A percentile compares a stretch with the other conserved stretches of the same genome.
phyloP scores from a whole-genome alignment of 768 basidiomycete species.

The Udeniomyces megalosporus region DNA sequence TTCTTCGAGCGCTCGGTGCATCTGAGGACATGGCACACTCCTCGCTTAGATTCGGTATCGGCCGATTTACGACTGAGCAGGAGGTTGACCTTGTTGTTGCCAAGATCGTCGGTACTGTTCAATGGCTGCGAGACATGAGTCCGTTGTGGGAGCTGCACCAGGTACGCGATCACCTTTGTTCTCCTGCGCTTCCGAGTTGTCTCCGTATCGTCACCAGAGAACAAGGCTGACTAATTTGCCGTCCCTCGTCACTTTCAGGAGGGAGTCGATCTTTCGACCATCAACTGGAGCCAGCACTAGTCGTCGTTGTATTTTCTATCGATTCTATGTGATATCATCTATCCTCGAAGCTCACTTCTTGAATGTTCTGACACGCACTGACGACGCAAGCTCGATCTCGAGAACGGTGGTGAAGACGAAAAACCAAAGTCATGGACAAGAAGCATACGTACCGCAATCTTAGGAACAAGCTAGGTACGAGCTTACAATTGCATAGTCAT shows the following conservation, averaged over 20 bases:
- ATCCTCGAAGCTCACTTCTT: not conserved
- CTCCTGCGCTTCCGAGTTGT: too few species aligned
- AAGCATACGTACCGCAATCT: too few species aligned
- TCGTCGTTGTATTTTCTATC: not conserved
- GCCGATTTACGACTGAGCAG: constrained; percentile 91
- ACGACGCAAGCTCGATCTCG: not conserved
- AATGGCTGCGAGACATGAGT: constrained; percentile 82
- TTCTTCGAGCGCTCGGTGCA: constrained; percentile 78
- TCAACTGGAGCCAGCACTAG: constrained; percentile 49
- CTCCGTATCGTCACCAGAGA: too few species aligned
- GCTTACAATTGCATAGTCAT: too few species aligned
- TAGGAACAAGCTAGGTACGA: too few species aligned
- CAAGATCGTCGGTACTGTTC: constrained; percentile 74
- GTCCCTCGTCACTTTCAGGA: constrained; percentile 34
- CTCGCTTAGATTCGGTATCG: constrained; percentile 90
- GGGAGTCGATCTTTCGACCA: constrained; percentile 86
- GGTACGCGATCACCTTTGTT: too few species aligned
- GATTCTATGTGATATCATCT: not conserved
- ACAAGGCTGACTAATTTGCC: too few species aligned
- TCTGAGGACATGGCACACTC: constrained; percentile 98
- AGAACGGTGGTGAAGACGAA: not conserved
- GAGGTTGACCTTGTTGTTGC: constrained; percentile 88
- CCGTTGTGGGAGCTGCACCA: constrained; percentile 99
- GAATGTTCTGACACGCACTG: not conserved
- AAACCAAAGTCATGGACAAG: too few species aligned